These are phyloP conservation scores for Mortierella sp. DNA, from an alignment of 371 early-diverging fungal genomes.

Conservation along the genomic window DNA sequence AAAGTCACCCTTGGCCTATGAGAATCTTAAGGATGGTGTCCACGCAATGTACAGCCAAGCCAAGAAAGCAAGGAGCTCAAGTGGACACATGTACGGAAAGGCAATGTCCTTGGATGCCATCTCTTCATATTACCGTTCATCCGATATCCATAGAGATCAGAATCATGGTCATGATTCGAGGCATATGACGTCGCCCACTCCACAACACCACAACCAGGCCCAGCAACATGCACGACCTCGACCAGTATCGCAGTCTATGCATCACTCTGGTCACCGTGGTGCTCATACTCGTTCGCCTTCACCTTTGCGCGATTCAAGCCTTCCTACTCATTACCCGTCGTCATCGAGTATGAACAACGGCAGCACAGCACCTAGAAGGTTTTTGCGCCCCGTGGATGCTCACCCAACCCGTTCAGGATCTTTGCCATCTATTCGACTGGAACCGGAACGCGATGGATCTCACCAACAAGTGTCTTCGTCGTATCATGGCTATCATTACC, in stretches of 20 bases:
- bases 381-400: conserved; percentile 39
- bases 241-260: conserved; percentile 37
- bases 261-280: conserved; percentile 27
- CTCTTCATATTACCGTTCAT: conserved; percentile 11
- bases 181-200: conserved; percentile 29
- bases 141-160: conserved; percentile 20
- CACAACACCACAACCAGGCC: conserved; percentile 10
- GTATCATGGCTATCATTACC: conserved; percentile 30
- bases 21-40: conserved; percentile 44
- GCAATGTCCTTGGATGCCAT: conserved; percentile 23
- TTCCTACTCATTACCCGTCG: conserved; percentile 17
- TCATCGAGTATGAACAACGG: conserved; percentile 6
- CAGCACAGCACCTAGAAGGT: conserved; percentile 25
- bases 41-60: conserved; percentile 39
- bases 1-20: conserved; percentile 6
- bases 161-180: conserved; percentile 12
- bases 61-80: conserved; percentile 28
- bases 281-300: conserved; percentile 38
- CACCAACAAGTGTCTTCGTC: conserved; percentile 16
- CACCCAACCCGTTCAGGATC: conserved; percentile 42
- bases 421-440: conserved; percentile 43
- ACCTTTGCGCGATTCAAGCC: conserved; percentile 47
- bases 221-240: conserved; percentile 15
- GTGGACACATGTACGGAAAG: conserved; percentile 37
- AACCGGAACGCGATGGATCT: conserved; percentile 24